Evolutionary conservation across 331 rosid species (phyloP).

Genomic region (Rosa hybrid): DNA sequence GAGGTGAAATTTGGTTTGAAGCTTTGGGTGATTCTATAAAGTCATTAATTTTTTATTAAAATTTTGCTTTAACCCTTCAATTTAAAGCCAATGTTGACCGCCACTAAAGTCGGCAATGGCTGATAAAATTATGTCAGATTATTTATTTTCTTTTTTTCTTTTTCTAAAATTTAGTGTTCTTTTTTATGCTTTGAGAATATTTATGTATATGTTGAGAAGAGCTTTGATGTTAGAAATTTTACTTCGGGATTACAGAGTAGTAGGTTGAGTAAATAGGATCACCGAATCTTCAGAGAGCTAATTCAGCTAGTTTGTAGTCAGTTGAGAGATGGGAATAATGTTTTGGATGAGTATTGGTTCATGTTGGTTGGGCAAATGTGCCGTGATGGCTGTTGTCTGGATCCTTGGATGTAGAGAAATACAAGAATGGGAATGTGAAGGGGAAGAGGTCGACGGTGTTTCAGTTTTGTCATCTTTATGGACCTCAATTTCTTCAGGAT

Average conservation of each 20-base stretch:
- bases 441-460: background rate
- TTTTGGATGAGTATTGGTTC: background rate
- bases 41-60: background rate
- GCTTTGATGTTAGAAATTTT: background rate
- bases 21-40: background rate
- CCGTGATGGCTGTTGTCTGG: background rate
- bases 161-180: background rate
- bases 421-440: background rate
- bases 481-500: background rate
- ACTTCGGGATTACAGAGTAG: background rate
- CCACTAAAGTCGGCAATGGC: background rate
- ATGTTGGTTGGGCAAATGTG: background rate
- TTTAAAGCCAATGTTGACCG: background rate
- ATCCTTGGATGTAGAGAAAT: background rate
- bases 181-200: background rate
- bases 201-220: background rate
- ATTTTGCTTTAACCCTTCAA: background rate
- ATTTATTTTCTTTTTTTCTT: background rate
- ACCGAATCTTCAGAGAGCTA: background rate
- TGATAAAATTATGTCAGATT: background rate
- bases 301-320: background rate
- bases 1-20: background rate
- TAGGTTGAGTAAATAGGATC: background rate
- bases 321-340: background rate
- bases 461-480: background rate